phyloP scores from a whole-genome alignment of 805 yeast genomes.

The Blastobotrys terrestris region DNA sequence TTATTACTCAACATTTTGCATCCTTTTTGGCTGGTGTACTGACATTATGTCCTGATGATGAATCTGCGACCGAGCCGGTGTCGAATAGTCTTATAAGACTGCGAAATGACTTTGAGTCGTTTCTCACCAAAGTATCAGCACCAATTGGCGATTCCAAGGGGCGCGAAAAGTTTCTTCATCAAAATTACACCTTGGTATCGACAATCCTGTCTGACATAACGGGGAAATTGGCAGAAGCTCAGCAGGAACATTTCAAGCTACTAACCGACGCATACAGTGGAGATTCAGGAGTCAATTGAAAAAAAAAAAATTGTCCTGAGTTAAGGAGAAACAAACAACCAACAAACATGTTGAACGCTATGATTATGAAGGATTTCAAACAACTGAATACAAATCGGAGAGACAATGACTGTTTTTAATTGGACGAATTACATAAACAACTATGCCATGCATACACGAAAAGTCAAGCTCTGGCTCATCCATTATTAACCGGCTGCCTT shows the following conservation, averaged over 20 bases:
- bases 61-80: conserved; percentile 57
- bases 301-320: no score
- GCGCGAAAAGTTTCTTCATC: conserved; percentile 65
- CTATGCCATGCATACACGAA: no score
- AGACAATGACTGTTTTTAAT: no score
- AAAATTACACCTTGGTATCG: conserved; percentile 59
- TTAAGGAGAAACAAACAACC: no score
- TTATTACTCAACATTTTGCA: conserved; percentile 74
- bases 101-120: conserved; percentile 72
- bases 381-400: no score
- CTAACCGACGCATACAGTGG: conserved; percentile 43
- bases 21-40: conserved; percentile 65
- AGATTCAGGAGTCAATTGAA: no score
- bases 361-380: no score
- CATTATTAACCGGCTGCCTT: no score
- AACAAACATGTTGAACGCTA: no score
- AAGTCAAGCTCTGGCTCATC: no score
- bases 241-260: conserved; percentile 40
- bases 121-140: conserved; percentile 62
- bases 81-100: conserved; percentile 61
- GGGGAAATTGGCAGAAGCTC: conserved; percentile 38
- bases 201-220: conserved; percentile 46
- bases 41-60: conserved; percentile 39
- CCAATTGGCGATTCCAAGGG: conserved; percentile 30
- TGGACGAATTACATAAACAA: no score